Conservation (phyloP, 768 basidiomycete genomes). For the Xerocomellus amylosporus region DNA sequence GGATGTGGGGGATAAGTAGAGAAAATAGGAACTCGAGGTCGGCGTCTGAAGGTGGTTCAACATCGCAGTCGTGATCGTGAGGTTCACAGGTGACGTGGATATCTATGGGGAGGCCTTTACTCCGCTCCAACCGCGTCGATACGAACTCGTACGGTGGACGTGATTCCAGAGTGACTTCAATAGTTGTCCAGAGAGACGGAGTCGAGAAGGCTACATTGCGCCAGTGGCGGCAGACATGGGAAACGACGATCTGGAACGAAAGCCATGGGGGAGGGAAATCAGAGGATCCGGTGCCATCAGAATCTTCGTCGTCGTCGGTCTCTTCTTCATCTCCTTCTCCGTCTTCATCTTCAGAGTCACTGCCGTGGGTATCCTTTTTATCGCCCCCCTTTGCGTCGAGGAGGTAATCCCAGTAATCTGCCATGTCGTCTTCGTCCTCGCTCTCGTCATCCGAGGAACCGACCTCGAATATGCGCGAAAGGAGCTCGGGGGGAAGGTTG, state of each 20-base stretch:
- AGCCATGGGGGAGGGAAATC: constrained; percentile 2
- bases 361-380: constrained; percentile 16
- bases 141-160: constrained; percentile 45
- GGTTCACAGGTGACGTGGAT: constrained; percentile 47
- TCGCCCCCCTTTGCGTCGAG: constrained; percentile 33
- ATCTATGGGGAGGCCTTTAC: constrained; percentile 52
- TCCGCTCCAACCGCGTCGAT: constrained; percentile 47
- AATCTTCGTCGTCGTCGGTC: neutral
- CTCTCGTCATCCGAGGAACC: constrained; percentile 39
- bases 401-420: neutral
- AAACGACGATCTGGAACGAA: constrained; percentile 45
- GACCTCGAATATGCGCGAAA: constrained; percentile 52
- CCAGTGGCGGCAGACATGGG: constrained; percentile 49
- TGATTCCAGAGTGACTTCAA: constrained; percentile 27
- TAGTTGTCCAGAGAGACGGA: constrained; percentile 53
- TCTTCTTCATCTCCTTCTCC: neutral
- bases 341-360: constrained; percentile 26
- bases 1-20: constrained; percentile 49
- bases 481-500: constrained; percentile 53
- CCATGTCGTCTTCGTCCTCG: constrained; percentile 37
- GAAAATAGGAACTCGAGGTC: constrained; percentile 29
- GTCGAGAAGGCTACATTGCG: constrained; percentile 51
- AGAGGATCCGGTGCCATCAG: constrained; percentile 4
- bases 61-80: neutral
- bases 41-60: constrained; percentile 16